Base-by-base conservation (phyloP, 164 flowering plant species). In the Magnolia kwangsiensis region DNA sequence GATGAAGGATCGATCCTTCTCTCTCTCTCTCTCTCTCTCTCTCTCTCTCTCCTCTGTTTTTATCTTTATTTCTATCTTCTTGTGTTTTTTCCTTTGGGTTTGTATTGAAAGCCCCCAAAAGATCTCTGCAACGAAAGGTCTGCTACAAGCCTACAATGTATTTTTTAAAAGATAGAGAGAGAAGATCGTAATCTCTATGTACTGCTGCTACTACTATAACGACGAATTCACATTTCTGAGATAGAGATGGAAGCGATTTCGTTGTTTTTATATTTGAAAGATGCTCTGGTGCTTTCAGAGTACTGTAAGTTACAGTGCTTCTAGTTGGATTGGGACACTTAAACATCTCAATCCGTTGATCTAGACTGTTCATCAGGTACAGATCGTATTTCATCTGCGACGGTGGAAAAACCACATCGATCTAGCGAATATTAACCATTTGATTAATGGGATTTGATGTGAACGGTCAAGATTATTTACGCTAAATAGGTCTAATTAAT, bases 101-200 rank as follows among this genome's bases (percentile, higher is more conserved):
- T 20, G 18, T 45, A 49, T 72, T 27, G 77, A 74, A 61, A 68
- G 50, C 24, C 72, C 75, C 77, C 29, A 74, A 69, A 71, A 71
- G 76, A 74, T 69, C 80, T 59, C 76, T 68, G 71, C 72, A 64
- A n/a, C 69, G 45, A 63, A 71, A 61, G 70, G 45, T 50, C 74
- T 68, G 37, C 74, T 37, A 3, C n/a, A n/a, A n/a, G n/a, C n/a
- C n/a, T n/a, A n/a, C 45, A n/a, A 8, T 13, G 27, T 71, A 69
- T 65, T 31, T 37, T 37, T 37, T 3, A 37, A 37, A 37, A 37
- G 45, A 37, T 37, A 71, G 65, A 23, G 45, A 58, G 75, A 64
- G 70, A 74, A 29, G 9, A 24, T 63, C 24, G 51, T 10, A 13
- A n/a, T 51, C 55, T 66, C 76, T 55, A 9, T 73, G 14, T 78